These are phyloP conservation scores for Dioszegia crocea DNA, from an alignment of 768 basidiomycete species.

Conservation along the genomic window DNA sequence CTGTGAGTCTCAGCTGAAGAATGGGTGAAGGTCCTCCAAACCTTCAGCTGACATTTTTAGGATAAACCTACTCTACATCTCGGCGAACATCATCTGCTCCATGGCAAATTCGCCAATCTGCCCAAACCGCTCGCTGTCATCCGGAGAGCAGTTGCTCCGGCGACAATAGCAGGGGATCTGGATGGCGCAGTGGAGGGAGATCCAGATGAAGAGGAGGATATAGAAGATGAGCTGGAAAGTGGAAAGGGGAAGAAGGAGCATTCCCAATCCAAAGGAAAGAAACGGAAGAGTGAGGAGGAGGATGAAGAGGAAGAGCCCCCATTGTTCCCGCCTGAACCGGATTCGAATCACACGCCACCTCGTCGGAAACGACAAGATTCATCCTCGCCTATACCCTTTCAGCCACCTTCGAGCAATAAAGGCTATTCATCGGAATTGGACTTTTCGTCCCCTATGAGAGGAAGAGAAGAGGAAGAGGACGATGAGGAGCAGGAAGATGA, in stretches of 20 bases:
- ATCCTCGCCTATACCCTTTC: slow-evolving; percentile 15
- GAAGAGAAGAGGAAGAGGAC: slow-evolving; percentile 14
- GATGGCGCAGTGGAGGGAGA: slow-evolving; percentile 8
- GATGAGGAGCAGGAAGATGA: slow-evolving; percentile 6
- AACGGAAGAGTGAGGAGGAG: not conserved
- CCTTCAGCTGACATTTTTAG: slow-evolving; percentile 49
- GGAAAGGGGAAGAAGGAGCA: not conserved
- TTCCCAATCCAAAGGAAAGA: slow-evolving; percentile 10
- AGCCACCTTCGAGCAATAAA: slow-evolving; percentile 19
- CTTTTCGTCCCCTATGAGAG: slow-evolving; percentile 21
- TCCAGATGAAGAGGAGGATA: slow-evolving; percentile 32
- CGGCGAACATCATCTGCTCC: slow-evolving; percentile 77
- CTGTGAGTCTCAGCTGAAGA: slow-evolving; percentile 20
- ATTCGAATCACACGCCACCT: slow-evolving; percentile 1
- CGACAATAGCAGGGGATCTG: not conserved
- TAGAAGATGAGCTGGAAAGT: slow-evolving; percentile 15
- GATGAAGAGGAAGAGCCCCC: slow-evolving; percentile 34
- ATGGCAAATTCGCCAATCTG: slow-evolving; percentile 73
- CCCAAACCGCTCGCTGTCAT: slow-evolving; percentile 80
- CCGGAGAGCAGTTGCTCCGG: slow-evolving; percentile 16
- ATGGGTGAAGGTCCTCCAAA: no score
- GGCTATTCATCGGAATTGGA: slow-evolving; percentile 47
- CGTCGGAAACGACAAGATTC: slow-evolving; percentile 5
- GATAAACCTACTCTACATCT: slow-evolving; percentile 73
- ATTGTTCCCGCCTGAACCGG: slow-evolving; percentile 10